Conservation (phyloP, 2,329 filamentous ascomycete genomes). For the Stachybotrys echinatus region DNA sequence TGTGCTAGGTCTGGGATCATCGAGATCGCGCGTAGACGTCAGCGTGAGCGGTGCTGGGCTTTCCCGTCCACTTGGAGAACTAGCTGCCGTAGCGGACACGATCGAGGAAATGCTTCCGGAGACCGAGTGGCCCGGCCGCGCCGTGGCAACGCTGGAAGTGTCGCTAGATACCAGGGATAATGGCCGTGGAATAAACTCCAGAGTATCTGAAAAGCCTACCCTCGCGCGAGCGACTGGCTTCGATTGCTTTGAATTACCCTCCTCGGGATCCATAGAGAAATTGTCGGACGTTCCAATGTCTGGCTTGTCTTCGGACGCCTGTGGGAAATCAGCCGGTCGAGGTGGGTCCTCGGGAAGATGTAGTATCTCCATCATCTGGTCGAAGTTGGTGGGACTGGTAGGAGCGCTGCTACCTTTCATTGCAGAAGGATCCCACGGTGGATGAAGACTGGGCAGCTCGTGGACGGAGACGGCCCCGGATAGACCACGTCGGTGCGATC, state of each 20-base stretch:
- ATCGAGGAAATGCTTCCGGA: slow-evolving; percentile 78
- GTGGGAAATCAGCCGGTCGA: not conserved
- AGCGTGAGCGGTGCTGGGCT: slow-evolving; percentile 29
- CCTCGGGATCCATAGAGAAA: not conserved
- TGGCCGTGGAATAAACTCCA: slow-evolving; percentile 79
- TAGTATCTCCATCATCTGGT: slow-evolving; percentile 11
- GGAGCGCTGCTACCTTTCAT: slow-evolving; percentile 58
- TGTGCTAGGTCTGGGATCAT: slow-evolving; percentile 58
- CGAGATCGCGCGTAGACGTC: slow-evolving; percentile 33
- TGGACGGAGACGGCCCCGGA: slow-evolving; percentile 80
- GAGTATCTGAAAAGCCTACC: slow-evolving; percentile 78
- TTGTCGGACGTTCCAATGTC: not conserved
- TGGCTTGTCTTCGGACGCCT: not conserved
- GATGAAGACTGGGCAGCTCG: slow-evolving; percentile 69
- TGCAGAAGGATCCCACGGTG: slow-evolving; percentile 45
- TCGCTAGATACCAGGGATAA: slow-evolving; percentile 81
- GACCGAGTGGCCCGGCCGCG: slow-evolving; percentile 64
- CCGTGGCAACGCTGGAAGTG: slow-evolving; percentile 71
- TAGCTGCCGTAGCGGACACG: slow-evolving; percentile 44
- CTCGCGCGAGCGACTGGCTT: slow-evolving; percentile 48
- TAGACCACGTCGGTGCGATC: slow-evolving; percentile 64
- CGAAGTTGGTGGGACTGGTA: slow-evolving; percentile 50
- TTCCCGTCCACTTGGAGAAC: slow-evolving; percentile 36
- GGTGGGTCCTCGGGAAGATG: slow-evolving; percentile 12
- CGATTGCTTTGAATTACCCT: slow-evolving; percentile 16